These are phyloP conservation scores for Schwanniomyces vanrijiae DNA, from an alignment of 805 yeast genomes.

Conservation along the genomic window DNA sequence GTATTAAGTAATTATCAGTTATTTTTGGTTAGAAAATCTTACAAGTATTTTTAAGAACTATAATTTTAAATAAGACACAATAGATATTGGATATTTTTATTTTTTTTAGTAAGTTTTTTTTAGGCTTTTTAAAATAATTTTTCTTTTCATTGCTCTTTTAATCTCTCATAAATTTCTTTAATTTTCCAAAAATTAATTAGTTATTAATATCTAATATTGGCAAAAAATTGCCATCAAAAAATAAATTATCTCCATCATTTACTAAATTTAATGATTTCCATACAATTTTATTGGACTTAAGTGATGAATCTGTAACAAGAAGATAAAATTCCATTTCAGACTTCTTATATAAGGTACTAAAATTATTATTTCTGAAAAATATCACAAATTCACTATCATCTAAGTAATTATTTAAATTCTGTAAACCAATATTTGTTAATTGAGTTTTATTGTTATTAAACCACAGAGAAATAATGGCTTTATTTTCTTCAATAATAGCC, in stretches of 20 bases:
- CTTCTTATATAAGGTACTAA: slow-evolving; percentile 63
- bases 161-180: too few species aligned
- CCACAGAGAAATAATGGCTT: slow-evolving; percentile 28
- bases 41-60: too few species aligned
- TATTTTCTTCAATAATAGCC: slow-evolving; percentile 7
- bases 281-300: slow-evolving; percentile 49
- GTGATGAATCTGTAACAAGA: slow-evolving; percentile 76
- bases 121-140: too few species aligned
- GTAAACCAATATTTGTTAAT: slow-evolving; percentile 67
- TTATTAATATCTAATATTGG: slow-evolving; percentile 37
- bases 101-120: too few species aligned
- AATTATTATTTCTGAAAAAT: slow-evolving; percentile 89
- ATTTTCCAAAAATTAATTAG: too few species aligned
- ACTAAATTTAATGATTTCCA: slow-evolving; percentile 80
- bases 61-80: too few species aligned
- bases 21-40: too few species aligned
- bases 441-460: slow-evolving; percentile 70
- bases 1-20: too few species aligned
- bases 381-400: slow-evolving; percentile 59
- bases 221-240: slow-evolving; percentile 64
- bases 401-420: slow-evolving; percentile 43
- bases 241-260: slow-evolving; percentile 68
- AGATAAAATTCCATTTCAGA: slow-evolving; percentile 52
- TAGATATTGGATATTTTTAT: too few species aligned
- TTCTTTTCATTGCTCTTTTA: too few species aligned